Conservation (phyloP, 2,329 filamentous ascomycete species). For the Exophiala sp. region DNA sequence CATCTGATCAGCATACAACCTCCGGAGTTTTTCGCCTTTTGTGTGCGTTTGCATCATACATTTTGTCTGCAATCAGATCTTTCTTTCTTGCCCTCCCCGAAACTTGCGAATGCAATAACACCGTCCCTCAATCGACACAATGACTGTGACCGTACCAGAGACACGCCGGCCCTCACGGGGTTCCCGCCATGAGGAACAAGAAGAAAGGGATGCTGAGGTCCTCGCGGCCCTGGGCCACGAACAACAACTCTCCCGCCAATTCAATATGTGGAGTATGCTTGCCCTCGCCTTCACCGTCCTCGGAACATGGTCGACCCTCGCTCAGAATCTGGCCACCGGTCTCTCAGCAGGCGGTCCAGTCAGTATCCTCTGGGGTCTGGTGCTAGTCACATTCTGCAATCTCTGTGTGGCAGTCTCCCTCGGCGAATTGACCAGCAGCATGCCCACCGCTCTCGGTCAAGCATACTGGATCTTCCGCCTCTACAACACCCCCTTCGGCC, state of each 20-base stretch:
- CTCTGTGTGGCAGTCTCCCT: slow-evolving; percentile 54
- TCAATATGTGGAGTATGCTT: slow-evolving; percentile 56
- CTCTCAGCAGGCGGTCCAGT: slow-evolving; percentile 55
- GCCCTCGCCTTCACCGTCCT: slow-evolving; percentile 56
- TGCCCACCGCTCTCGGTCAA: slow-evolving; percentile 60
- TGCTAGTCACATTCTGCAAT: slow-evolving; percentile 53
- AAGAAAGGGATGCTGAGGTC: slow-evolving; percentile 36
- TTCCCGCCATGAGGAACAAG: slow-evolving; percentile 22
- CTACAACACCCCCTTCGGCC: slow-evolving; percentile 39
- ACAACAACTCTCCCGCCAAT: slow-evolving; percentile 46
- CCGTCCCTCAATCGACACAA: background rate
- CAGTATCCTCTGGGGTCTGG: slow-evolving; percentile 55
- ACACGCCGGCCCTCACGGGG: background rate
- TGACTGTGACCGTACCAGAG: background rate
- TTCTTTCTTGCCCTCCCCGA: too few species aligned
- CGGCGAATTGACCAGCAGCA: slow-evolving; percentile 55
- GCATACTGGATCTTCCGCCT: slow-evolving; percentile 55
- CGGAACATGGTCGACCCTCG: slow-evolving; percentile 58
- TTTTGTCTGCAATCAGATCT: too few species aligned
- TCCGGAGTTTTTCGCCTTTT: background rate
- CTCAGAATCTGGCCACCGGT: slow-evolving; percentile 51
- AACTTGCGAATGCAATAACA: too few species aligned
- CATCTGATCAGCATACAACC: background rate
- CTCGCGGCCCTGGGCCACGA: slow-evolving; percentile 43
- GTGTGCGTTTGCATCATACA: too few species aligned